Base-by-base conservation (phyloP, 2,329 filamentous ascomycete genomes). In the Chrysoporthe cubensis region DNA sequence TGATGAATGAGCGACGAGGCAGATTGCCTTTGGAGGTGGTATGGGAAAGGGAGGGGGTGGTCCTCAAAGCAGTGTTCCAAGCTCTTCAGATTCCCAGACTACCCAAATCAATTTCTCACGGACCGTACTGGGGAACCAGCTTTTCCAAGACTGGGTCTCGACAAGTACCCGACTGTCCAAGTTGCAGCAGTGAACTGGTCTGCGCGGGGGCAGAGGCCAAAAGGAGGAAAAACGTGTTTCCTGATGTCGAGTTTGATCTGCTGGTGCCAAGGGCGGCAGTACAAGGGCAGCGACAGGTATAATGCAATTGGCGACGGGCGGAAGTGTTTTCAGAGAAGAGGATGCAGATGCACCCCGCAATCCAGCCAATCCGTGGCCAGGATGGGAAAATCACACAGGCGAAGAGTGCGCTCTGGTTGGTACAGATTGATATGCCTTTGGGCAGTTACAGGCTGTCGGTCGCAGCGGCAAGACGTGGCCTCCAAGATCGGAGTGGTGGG, bases 1-100 rank as follows among this genome's bases (percentile, higher is more conserved):
- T 68, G 59, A 50, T 58, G 56, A 70, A 68, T 57, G 68, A 70
- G 60, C 57, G 65, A 64, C 70, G 56, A 68, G 68, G 67, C 63
- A 56, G 64, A 60, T 32, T 66, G 66, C 67, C 69, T 68, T 62
- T 54, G 34, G 21, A 26, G 54, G 42, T 62, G 62, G 40, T 13
- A 37, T 65, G 21, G 64, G 43, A 26, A 11, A 26, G 40, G 44
- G 26, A 69, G 37, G 46, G 48, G n/a, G 62, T 21, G 46, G 60
- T 63, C 52, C 67, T 65, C 67, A 58, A 63, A 54, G 66, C 62
- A 64, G 46, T 64, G 21, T 56, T 62, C 56, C 64, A 66, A 61
- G 64, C 61, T 66, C 50, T 66, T 58, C 64, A 64, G 66, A 60
- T 32, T 66, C 48, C 59, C 21, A 44, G 48, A 42, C 34, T 61